Base-by-base conservation (phyloP, 2,329 filamentous ascomycete genomes). In the Ophiobolus disseminans region DNA sequence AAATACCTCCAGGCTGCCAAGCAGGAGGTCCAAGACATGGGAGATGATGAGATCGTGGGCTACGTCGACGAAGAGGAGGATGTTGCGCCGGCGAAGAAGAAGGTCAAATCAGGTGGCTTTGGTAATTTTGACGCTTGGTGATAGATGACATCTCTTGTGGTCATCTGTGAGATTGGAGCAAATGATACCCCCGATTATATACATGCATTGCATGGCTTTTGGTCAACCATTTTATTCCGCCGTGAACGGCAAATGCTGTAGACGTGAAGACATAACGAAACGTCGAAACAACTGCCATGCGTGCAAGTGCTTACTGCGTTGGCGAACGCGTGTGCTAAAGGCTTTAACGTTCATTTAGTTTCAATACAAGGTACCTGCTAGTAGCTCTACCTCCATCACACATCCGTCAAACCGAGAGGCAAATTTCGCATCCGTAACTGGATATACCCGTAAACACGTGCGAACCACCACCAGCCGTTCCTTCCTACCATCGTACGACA, bases 51-150 rank as follows among this genome's bases (percentile, higher is more conserved):
- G 58, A 79, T 86, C 48, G 75, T 86, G 34, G 86, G 83, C 34
- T 76, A 83, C 21, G 80, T 85, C 53, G 81, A 86, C 16, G 86
- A 87, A 28, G 87, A 85, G 69, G 87, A 85, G 70, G 85, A 70
- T 22, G 54, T 85, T 45, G 71, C 71, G 19, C 90, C 89, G 14
- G 83, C 80, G 3, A 86, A 84, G 73, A 97, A 97, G 76, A 97
- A 96, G 76, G 74, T 79, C 2, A 94, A 89, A 69, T 80, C 78
- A 1, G 84, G 71, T 2, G 91, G 91, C 0, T 99, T 97, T 79
- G 92, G 93, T 2, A 96, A 97, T 73, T 99, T 99, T 72, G 92
- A 96, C 74, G 83, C 78, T 28, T 99, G 94, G 93, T 97, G 46
- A 54, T 10, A 16, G 11, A 11, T 23, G 14, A 10, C 17, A 25